Evolutionary conservation across 2,329 filamentous ascomycete species (phyloP).

Genomic region (Ascochyta clinopodiicola): DNA sequence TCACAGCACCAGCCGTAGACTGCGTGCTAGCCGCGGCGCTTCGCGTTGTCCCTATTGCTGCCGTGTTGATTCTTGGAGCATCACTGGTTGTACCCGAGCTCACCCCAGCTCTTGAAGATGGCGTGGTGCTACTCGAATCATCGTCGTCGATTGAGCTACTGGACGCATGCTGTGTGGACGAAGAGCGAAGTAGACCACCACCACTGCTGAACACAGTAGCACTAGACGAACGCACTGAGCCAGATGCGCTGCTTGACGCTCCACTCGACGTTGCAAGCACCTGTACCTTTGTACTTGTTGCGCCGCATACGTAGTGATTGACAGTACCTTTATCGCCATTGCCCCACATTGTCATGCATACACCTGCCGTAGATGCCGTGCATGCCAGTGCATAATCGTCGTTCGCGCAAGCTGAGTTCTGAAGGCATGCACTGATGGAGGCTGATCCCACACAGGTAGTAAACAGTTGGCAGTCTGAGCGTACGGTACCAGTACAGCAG

Average conservation of each 20-base stretch:
- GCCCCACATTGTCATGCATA: slow-evolving; percentile 20
- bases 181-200: neutral
- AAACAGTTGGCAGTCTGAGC: slow-evolving; percentile 13
- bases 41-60: neutral
- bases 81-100: neutral
- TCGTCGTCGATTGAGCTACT: neutral
- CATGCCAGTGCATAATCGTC: slow-evolving; percentile 17
- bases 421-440: slow-evolving; percentile 13
- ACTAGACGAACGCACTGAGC: neutral
- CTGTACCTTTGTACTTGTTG: slow-evolving; percentile 10
- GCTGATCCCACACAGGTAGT: slow-evolving; percentile 23
- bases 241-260: neutral
- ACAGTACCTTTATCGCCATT: slow-evolving; percentile 5
- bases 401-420: slow-evolving; percentile 18
- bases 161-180: neutral
- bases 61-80: neutral
- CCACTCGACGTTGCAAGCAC: slow-evolving; percentile 11
- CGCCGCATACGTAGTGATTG: slow-evolving; percentile 22
- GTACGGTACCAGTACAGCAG: slow-evolving; percentile 22
- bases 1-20: slow-evolving; percentile 9
- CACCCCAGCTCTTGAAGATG: neutral
- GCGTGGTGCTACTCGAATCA: neutral
- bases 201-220: neutral
- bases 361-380: slow-evolving; percentile 14
- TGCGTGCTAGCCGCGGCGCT: neutral